Evolutionary conservation across 306 rosid species (phyloP), one percentile per base, ranked within the genome.

Genomic region (Rosa chinensis): DNA sequence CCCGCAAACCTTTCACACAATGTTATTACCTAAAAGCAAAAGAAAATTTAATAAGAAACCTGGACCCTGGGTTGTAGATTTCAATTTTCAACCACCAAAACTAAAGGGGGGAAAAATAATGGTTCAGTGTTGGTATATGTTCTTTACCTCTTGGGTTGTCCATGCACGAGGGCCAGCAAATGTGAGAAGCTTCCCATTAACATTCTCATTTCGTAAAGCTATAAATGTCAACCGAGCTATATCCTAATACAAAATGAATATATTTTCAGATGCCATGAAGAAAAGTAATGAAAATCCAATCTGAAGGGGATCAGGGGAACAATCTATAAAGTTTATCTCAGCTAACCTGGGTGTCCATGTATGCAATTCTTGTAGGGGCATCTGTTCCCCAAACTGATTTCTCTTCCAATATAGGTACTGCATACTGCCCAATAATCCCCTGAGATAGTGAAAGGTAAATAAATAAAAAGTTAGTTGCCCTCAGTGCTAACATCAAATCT

Each of bases 341-440:
- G 74, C 12, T 37, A 39, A 94, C 97, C 94, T 92, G 99, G 45
- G 98, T 95, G 78, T 95, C 99, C 99, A 95, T 95, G 89, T 95
- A 95, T 68, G 99, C 97, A 75, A 95, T 95, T 87, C 99, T 84
- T 74, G 99, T 95, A 18, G 99, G 97, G 70, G 98, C 99, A 75
- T 92, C 99, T 0, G 99, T 95, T 71, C 98, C 99, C 99, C 99
- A 95, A 70, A 95, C 98, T 56, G 99, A 95, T 85, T 92, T 95
- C 82, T 95, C 98, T 83, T 95, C 98, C 4, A 95, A 87, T 63
- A 92, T 92, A 56, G 99, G 98, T 61, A 95, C 98, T 0, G 98
- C 99, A 77, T 95, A 92, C 89, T 95, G 99, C 55, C 99, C 98
- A 56, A 95, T 92, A 79, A 92, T 93, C 43, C 99, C 98, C 97